Conservation (phyloP, 1,139 yeast species). For the Candida neerlandica region DNA sequence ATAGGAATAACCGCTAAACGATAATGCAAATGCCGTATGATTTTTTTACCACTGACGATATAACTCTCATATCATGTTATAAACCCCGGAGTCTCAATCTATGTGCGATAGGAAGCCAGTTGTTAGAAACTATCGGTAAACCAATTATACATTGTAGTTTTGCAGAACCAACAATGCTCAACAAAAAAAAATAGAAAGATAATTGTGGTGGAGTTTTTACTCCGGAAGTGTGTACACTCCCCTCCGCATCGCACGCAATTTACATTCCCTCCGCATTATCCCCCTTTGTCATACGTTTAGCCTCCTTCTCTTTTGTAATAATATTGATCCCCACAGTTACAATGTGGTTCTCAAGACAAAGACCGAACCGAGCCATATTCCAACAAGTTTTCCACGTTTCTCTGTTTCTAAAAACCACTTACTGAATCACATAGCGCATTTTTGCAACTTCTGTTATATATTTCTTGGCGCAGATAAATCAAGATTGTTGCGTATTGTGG, state of each 20-base stretch:
- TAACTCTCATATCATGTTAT: too few species aligned
- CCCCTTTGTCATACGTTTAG: too few species aligned
- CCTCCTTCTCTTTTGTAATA: too few species aligned
- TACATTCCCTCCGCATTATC: too few species aligned
- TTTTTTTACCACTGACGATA: neutral
- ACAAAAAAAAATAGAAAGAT: neutral
- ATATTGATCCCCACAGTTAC: neutral
- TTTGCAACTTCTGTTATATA: neutral
- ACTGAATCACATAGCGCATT: neutral
- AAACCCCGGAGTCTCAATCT: neutral
- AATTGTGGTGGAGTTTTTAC: neutral
- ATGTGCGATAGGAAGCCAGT: neutral
- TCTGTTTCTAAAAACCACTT: neutral
- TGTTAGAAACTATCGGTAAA: too few species aligned
- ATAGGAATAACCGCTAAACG: neutral
- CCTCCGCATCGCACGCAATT: too few species aligned
- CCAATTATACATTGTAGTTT: too few species aligned
- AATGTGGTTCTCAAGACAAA: neutral
- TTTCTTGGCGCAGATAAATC: neutral
- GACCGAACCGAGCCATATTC: neutral
- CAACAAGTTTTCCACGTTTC: too few species aligned
- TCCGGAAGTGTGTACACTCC: too few species aligned
- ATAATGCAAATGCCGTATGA: conserved; percentile 3
- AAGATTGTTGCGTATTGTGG: too few species aligned
- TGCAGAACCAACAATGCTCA: too few species aligned